Evolutionary conservation across 176 grass and related monocot genomes (phyloP).

Genomic region (Thinopyrum elongatum): DNA sequence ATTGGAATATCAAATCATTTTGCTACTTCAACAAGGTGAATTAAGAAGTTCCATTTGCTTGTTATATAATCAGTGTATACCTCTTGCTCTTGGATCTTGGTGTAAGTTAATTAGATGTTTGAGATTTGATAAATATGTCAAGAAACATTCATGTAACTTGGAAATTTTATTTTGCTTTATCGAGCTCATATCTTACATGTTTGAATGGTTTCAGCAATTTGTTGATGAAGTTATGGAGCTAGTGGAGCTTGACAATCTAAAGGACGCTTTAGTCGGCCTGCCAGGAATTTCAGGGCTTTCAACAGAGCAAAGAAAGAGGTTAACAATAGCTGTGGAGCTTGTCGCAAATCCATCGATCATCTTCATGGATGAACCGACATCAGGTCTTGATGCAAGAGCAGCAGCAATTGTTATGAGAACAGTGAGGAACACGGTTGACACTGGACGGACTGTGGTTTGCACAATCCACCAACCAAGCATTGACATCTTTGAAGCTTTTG

Average conservation of each 20-base stretch:
- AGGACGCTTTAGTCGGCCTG: constrained; percentile 83
- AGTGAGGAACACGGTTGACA: constrained; percentile 97
- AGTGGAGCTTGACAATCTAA: constrained; percentile 84
- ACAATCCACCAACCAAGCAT: constrained; percentile 99
- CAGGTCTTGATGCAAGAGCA: constrained; percentile 97
- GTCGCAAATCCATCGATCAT: constrained; percentile 98
- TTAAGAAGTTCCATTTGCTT: neutral
- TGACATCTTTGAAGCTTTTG: constrained; percentile 98
- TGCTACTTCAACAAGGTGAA: neutral
- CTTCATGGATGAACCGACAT: constrained; percentile 99
- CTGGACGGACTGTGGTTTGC: constrained; percentile 93
- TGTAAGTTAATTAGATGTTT: neutral
- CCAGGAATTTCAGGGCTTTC: constrained; percentile 94
- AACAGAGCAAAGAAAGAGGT: constrained; percentile 90
- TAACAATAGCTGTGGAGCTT: constrained; percentile 95
- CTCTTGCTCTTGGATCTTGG: neutral
- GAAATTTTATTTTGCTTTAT: neutral
- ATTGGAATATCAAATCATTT: constrained; percentile 10
- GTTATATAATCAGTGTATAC: neutral
- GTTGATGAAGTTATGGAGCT: constrained; percentile 97
- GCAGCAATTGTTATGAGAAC: constrained; percentile 99
- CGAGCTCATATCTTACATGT: neutral
- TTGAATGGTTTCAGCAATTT: constrained; percentile 71
- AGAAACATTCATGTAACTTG: neutral
- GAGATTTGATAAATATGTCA: neutral